Evolutionary conservation across 1,139 yeast species (phyloP), one percentile per base, ranked within the genome.

Genomic region (Saccharomyces hybrid): DNA sequence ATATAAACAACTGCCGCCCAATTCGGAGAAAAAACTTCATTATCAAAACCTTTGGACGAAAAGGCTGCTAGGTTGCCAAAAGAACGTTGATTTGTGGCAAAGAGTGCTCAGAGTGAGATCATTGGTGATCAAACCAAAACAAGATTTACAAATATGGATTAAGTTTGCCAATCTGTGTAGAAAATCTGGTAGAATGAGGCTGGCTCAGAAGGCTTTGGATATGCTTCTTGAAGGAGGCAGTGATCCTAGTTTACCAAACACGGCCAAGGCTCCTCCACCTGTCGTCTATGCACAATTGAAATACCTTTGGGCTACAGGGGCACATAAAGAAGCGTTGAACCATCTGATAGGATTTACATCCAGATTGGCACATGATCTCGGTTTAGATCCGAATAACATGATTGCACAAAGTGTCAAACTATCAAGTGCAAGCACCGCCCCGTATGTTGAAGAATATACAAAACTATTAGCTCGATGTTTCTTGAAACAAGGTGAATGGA

Each of bases 401-500:
- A 88, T 90, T 52, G 85, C 93, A 0, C 96, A 88, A 66, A 62
- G 63, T 42, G 59, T 61, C 14, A 62, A 66, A 9, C 64, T 60
- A 29, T 38, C 44, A 38, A 63, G 62, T 29, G 59, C 62, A 46
- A 91, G 95, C 11, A 73, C 88, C 50, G 96, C 96, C 0, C 87
- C 93, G 1, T 84, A 85, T 60, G 88, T 87, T 48, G 88, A 85
- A 61, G 91, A 87, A 58, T 88, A 88, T 64, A 90, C 97, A n/a
- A 86, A 82, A 62, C 75, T 95, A 38, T 75, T 95, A 50, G 98
- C 99, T 0, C 79, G 98, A 63, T 95, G 99, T 66, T 95, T 91
- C 74, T 78, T 93, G 71, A 95, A 93, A 65, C 99, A 93, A 73
- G 99, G 99, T 62, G 97, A 93, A 71, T 95, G 99, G 99, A 95